Percentiles rank a stretch among this genome's conserved stretches.
These are phyloP conservation scores for Aurifilum marmelostoma DNA, from an alignment of 2,329 filamentous ascomycete species.

Conservation along the genomic window DNA sequence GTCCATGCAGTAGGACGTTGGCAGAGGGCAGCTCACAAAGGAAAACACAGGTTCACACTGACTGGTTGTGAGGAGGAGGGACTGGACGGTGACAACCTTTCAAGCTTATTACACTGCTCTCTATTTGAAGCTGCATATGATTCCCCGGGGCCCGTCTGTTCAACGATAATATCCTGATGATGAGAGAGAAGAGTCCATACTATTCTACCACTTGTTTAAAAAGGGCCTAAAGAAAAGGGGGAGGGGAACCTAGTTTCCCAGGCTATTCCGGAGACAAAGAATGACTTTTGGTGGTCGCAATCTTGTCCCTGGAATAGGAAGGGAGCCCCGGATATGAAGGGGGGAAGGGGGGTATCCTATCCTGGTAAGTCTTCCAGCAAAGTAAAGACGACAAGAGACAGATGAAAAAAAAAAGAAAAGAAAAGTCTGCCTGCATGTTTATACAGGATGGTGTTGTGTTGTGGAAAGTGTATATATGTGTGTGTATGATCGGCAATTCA, in stretches of 20 bases:
- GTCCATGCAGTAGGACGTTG: background rate
- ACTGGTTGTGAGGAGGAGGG: background rate
- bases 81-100: background rate
- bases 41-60: too few relatives aligned
- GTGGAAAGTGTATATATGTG: background rate
- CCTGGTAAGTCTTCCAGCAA: slow-evolving; percentile 8
- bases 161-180: slow-evolving; percentile 1
- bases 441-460: slow-evolving; percentile 10
- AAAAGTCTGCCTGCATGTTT: background rate
- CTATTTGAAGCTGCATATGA: slow-evolving; percentile 6
- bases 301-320: background rate
- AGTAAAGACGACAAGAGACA: slow-evolving; percentile 4
- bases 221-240: background rate
- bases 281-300: background rate
- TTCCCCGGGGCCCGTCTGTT: background rate
- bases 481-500: background rate
- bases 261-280: background rate
- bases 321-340: background rate
- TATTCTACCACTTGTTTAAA: slow-evolving; percentile 11
- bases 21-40: too few relatives aligned
- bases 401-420: background rate
- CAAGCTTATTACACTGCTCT: background rate
- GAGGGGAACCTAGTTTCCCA: background rate
- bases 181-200: slow-evolving; percentile 8
- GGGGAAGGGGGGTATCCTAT: slow-evolving; percentile 5